phyloP scores from a whole-genome alignment of 352 stramenopile species.

The Pilasporangium apinafurcum region DNA sequence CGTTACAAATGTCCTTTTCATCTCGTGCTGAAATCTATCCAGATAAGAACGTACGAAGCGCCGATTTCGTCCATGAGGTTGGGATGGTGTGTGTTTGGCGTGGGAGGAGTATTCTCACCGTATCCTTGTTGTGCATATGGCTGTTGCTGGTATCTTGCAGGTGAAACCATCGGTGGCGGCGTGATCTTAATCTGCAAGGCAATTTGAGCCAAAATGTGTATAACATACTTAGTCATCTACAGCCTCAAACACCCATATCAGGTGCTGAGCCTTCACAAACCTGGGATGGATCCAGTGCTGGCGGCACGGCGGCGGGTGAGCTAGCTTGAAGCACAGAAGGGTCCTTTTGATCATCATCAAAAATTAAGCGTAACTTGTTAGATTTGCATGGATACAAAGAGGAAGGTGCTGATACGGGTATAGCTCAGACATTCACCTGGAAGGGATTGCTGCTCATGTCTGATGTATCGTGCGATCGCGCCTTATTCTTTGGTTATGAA shows the following conservation, averaged over 20 bases:
- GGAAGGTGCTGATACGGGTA: no score
- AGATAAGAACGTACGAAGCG: conserved; percentile 23
- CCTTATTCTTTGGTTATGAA: no score
- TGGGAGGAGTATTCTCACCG: conserved; percentile 3
- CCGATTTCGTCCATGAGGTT: conserved; percentile 87
- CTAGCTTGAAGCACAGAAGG: conserved; percentile 32
- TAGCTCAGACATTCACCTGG: conserved; percentile 12
- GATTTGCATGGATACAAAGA: not conserved
- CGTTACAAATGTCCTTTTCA: not conserved
- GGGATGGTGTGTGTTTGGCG: conserved; percentile 14
- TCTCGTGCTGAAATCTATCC: not conserved
- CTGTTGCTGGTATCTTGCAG: conserved; percentile 27
- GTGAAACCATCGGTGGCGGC: conserved; percentile 25
- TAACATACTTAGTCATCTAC: no score
- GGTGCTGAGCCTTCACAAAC: no score
- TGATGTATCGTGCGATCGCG: no score
- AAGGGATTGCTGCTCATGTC: conserved; percentile 21
- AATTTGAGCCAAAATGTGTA: no score
- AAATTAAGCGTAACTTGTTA: no score
- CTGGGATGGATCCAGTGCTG: conserved; percentile 12
- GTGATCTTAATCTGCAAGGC: conserved; percentile 22
- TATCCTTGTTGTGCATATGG: conserved; percentile 7
- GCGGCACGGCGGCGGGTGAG: conserved; percentile 10
- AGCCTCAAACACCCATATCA: no score
- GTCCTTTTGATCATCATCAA: conserved; percentile 9